Evolutionary conservation across 2,329 filamentous ascomycete species (phyloP).

Genomic region (Tetracladium maxilliforme): DNA sequence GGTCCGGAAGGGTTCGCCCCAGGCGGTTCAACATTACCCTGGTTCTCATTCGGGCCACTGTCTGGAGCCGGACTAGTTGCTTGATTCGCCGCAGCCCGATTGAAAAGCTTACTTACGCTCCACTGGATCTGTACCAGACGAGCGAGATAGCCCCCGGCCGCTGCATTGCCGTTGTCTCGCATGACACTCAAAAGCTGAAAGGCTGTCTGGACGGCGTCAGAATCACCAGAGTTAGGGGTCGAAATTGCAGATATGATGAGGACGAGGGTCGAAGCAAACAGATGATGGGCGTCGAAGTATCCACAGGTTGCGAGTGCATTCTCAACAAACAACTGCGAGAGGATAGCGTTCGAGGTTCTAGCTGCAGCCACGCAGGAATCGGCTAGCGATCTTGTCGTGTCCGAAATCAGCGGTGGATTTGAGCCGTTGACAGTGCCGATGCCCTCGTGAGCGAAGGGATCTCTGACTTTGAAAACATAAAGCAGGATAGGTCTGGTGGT

Average conservation of each 20-base stretch:
- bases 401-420: conserved; percentile 9
- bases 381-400: conserved; percentile 17
- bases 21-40: too few relatives aligned
- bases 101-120: too few relatives aligned
- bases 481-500: conserved; percentile 21
- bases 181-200: conserved; percentile 8
- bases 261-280: conserved; percentile 20
- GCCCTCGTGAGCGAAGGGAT: too few relatives aligned
- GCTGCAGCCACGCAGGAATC: conserved; percentile 22
- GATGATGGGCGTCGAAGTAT: conserved; percentile 22
- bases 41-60: too few relatives aligned
- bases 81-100: too few relatives aligned
- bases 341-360: conserved; percentile 18
- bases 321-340: conserved; percentile 20
- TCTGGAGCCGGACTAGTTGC: too few relatives aligned
- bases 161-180: conserved; percentile 9
- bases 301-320: conserved; percentile 20
- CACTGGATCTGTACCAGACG: conserved; percentile 6
- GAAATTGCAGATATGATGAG: conserved; percentile 16
- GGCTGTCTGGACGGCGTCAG: conserved; percentile 7
- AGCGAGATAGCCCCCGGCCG: conserved; percentile 9
- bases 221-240: conserved; percentile 5
- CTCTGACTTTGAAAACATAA: conserved; percentile 16
- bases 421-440: too few relatives aligned
- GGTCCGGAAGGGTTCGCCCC: too few relatives aligned